A percentile compares a stretch with the other conserved stretches of the same genome.
These are phyloP conservation scores for Citrus inodora DNA, from an alignment of 345 rosid genomes.

Conservation along the genomic window DNA sequence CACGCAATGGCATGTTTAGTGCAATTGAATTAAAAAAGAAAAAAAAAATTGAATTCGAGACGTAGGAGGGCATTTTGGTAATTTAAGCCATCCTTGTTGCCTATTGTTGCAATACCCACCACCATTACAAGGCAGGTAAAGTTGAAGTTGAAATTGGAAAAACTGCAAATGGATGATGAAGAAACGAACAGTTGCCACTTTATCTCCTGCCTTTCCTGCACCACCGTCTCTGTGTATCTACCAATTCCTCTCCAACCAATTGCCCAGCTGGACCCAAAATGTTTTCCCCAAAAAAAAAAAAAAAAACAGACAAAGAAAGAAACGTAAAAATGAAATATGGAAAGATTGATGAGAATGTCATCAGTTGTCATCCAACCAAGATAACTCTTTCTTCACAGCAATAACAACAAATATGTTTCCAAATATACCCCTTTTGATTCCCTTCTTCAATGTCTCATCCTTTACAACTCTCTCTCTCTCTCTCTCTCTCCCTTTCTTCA, in stretches of 20 bases:
- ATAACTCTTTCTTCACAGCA: conserved; percentile 12
- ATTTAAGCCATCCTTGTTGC: neutral
- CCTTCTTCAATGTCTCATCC: conserved; percentile 17
- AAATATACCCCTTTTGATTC: conserved; percentile 29
- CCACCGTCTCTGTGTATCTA: neutral
- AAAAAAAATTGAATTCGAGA: too few relatives aligned
- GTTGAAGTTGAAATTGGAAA: neutral
- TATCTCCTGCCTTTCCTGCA: conserved; percentile 18
- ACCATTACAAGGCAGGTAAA: conserved; percentile 7
- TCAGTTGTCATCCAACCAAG: conserved; percentile 32
- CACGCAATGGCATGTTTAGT: too few relatives aligned
- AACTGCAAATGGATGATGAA: conserved; percentile 10
- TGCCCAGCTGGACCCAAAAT: conserved; percentile 29
- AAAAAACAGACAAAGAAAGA: conserved; percentile 6
- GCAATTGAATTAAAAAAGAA: neutral
- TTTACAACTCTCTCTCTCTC: neutral
- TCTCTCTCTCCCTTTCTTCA: neutral
- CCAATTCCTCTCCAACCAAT: conserved; percentile 7
- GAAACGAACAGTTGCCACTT: conserved; percentile 23
- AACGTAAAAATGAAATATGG: neutral
- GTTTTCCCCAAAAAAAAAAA: neutral
- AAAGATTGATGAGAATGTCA: conserved; percentile 14
- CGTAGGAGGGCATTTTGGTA: neutral
- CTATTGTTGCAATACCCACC: neutral
- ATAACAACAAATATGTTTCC: conserved; percentile 12